Evolutionary conservation across 352 stramenopile genomes (phyloP).

Genomic region (Globisporangium sylvaticum): DNA sequence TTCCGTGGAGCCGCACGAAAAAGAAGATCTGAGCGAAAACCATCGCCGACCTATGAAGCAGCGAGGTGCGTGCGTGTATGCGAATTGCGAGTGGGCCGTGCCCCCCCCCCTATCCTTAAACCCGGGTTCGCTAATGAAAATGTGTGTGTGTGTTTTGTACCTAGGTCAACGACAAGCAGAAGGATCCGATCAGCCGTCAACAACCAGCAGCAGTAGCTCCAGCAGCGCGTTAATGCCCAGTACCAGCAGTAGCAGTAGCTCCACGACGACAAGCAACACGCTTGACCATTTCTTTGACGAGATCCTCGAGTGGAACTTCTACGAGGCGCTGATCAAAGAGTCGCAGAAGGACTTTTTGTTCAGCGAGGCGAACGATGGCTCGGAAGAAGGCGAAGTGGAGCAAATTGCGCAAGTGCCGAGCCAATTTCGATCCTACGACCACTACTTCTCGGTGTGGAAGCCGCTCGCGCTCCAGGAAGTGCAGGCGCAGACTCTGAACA

Average conservation of each 20-base stretch:
- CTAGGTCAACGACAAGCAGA: slow-evolving; percentile 5
- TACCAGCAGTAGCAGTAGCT: slow-evolving; percentile 1
- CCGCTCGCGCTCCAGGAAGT: slow-evolving; percentile 84
- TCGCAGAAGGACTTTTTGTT: slow-evolving; percentile 46
- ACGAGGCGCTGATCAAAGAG: slow-evolving; percentile 54
- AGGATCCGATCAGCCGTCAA: slow-evolving; percentile 15
- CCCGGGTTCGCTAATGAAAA: neutral
- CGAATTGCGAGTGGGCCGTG: neutral
- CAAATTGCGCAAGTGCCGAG: slow-evolving; percentile 65
- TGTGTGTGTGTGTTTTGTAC: neutral
- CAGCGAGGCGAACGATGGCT: slow-evolving; percentile 55
- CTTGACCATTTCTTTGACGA: slow-evolving; percentile 82
- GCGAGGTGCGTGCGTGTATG: slow-evolving; percentile 11
- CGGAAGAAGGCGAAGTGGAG: slow-evolving; percentile 67
- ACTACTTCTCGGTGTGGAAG: slow-evolving; percentile 89
- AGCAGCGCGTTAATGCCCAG: neutral
- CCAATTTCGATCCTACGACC: slow-evolving; percentile 82
- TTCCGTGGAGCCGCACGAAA: slow-evolving; percentile 3
- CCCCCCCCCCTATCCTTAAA: neutral
- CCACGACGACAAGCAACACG: slow-evolving; percentile 44
- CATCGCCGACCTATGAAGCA: slow-evolving; percentile 75
- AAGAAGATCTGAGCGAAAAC: slow-evolving; percentile 33
- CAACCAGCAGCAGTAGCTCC: slow-evolving; percentile 15
- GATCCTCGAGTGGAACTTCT: slow-evolving; percentile 82
- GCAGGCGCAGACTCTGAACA: slow-evolving; percentile 83